Base-by-base conservation (phyloP, 768 basidiomycete species). In the Trametes elegans region DNA sequence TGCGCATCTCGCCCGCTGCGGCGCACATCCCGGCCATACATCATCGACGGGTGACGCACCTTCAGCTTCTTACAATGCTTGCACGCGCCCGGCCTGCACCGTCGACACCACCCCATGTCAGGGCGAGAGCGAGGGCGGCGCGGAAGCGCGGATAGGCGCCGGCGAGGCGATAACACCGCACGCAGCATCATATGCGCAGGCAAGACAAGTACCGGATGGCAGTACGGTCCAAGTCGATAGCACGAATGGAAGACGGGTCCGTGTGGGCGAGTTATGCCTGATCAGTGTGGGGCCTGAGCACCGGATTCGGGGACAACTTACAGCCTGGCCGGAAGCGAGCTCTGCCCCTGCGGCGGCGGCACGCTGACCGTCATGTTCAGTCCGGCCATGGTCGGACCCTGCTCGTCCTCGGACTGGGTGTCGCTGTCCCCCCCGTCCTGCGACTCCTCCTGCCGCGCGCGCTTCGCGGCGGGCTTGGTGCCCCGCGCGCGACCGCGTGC, bases 11-110 rank as follows among this genome's bases (percentile, higher is more conserved):
- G 40, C 50, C 38, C 41, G 13, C 53, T 5, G 49, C 49, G 52
- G n/a, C 41, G 47, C 59, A 60, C 62, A 27, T 19, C 19, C 18
- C 2, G 34, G 42, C 32, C 42, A 31, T 26, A 31, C 41, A 26
- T 35, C 3, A 7, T 45, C 24, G 16, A 47, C 24, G 48, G 49
- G 43, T 54, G 28, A 73, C 82, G 54, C 71, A 87, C 88, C 85
- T 93, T 93, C 64, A 92, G 82, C 66, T 84, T 87, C 70, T 91
- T 93, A 79, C 90, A 93, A 65, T 92, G 83, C 3, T 80, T 87
- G 70, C 90, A 93, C 38, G 90, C 90, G 53, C 90, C 88, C 59
- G 85, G 84, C 38, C 89, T 92, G 68, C 39, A 29, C 35, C 31
- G 51, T 34, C 14, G 44, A 34, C 38, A 47, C 45, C 39, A 44